A percentile compares a stretch with the other conserved stretches of the same genome.
phyloP scores from a whole-genome alignment of 2,329 filamentous ascomycete species.

The Phaeosphaeria sp. region DNA sequence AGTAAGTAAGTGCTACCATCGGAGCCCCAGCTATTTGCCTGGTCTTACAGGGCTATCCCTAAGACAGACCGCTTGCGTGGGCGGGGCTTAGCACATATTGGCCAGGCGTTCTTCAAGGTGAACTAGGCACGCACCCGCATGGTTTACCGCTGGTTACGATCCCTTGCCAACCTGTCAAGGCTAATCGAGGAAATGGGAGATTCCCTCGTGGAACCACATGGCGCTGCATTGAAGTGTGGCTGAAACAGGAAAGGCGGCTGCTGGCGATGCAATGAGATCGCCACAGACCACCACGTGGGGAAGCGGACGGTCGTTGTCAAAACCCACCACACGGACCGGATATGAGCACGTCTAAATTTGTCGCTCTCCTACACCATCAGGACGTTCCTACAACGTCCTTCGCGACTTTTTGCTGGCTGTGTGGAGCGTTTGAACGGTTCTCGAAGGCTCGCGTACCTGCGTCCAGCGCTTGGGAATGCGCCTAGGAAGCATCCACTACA shows the following conservation, averaged over 20 bases:
- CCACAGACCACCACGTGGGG: conserved; percentile 31
- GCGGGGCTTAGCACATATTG: conserved; percentile 21
- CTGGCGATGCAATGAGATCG: conserved; percentile 26
- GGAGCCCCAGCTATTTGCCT: conserved; percentile 12
- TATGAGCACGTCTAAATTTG: too few relatives aligned
- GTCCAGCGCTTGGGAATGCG: not conserved
- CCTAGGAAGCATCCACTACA: too few relatives aligned
- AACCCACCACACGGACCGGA: conserved; percentile 1
- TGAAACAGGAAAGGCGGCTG: conserved; percentile 13
- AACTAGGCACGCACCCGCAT: conserved; percentile 1
- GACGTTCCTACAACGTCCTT: not conserved
- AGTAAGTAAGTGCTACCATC: conserved; percentile 16
- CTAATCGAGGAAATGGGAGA: conserved; percentile 7
- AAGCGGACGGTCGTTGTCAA: conserved; percentile 16
- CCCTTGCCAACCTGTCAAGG: conserved; percentile 8
- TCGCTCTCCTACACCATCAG: too few relatives aligned
- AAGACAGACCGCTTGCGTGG: conserved; percentile 14
- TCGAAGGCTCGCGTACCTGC: not conserved
- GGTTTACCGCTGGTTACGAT: conserved; percentile 7
- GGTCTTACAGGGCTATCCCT: conserved; percentile 16
- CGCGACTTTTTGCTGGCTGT: not conserved
- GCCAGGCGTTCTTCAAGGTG: conserved; percentile 1
- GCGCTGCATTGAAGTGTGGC: conserved; percentile 10
- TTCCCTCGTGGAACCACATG: conserved; percentile 19
- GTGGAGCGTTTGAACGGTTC: not conserved